phyloP scores from a whole-genome alignment of 2,329 filamentous ascomycete genomes.

The Peltaster fructicola region DNA sequence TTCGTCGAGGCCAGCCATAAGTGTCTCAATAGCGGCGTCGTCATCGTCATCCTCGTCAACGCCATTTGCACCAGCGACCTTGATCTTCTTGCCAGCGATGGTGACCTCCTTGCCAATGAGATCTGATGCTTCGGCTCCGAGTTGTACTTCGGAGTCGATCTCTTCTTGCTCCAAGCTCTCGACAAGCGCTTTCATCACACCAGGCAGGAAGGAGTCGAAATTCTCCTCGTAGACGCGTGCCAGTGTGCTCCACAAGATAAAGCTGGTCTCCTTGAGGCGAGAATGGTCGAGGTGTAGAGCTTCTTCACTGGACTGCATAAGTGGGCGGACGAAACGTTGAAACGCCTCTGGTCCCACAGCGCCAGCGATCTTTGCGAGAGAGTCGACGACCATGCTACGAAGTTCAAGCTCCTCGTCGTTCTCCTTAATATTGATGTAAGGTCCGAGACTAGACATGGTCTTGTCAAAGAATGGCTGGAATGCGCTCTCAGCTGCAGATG shows the following conservation, averaged over 20 bases:
- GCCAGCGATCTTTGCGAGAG: conserved; percentile 79
- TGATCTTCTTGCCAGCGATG: conserved; percentile 69
- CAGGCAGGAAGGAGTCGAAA: conserved; percentile 60
- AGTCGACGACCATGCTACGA: conserved; percentile 75
- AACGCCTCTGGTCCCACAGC: conserved; percentile 76
- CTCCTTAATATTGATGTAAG: conserved; percentile 72
- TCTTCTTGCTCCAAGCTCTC: conserved; percentile 82
- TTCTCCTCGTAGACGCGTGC: conserved; percentile 83
- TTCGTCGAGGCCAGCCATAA: conserved; percentile 42
- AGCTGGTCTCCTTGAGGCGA: conserved; percentile 84
- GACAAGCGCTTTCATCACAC: conserved; percentile 64
- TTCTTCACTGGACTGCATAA: conserved; percentile 88
- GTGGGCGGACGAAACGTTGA: conserved; percentile 73
- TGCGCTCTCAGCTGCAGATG: conserved; percentile 60
- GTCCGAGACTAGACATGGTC: conserved; percentile 76
- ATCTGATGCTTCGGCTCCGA: conserved; percentile 56
- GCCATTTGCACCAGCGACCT: conserved; percentile 45
- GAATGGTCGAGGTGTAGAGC: conserved; percentile 77
- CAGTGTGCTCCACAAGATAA: conserved; percentile 89
- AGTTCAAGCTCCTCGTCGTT: conserved; percentile 80
- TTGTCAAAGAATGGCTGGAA: conserved; percentile 87
- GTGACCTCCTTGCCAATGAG: conserved; percentile 60
- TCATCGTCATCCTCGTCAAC: conserved; percentile 35
- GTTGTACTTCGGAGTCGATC: conserved; percentile 56
- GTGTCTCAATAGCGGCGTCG: conserved; percentile 31